A percentile compares a stretch with the other conserved stretches of the same genome.
Conservation (phyloP, 1,284 basidiomycete genomes). For the Ceratobasidium sp. region DNA sequence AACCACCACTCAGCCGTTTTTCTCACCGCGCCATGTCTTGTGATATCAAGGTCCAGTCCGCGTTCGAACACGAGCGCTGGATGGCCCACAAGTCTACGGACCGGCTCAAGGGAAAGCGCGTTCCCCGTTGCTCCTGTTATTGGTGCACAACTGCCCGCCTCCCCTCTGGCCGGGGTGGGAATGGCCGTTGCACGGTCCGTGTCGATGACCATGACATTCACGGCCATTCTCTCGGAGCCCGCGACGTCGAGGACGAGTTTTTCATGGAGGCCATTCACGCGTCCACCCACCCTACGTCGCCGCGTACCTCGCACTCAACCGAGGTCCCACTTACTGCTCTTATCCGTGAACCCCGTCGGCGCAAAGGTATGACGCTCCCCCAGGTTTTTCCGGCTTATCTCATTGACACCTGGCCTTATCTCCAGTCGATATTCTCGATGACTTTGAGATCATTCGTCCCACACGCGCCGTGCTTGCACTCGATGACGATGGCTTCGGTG, state of each 20-base stretch:
- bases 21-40: constrained; percentile 6
- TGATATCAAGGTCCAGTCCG: constrained; percentile 33
- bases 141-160: constrained; percentile 17
- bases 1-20: constrained; percentile 1
- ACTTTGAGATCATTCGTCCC: constrained; percentile 39
- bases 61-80: constrained; percentile 35
- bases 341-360: constrained; percentile 25
- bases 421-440: constrained; percentile 34
- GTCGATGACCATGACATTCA: constrained; percentile 27
- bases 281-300: neutral
- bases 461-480: constrained; percentile 32
- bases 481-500: constrained; percentile 29
- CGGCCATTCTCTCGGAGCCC: neutral
- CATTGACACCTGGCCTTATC: neutral
- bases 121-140: constrained; percentile 21
- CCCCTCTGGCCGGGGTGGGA: constrained; percentile 24
- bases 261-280: constrained; percentile 12
- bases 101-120: constrained; percentile 35
- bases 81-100: constrained; percentile 30
- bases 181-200: constrained; percentile 13
- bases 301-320: neutral
- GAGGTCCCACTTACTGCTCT: constrained; percentile 27
- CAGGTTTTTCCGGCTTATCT: constrained; percentile 13
- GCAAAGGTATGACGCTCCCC: constrained; percentile 25
- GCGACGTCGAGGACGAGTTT: constrained; percentile 30